phyloP scores from a whole-genome alignment of 805 yeast genomes.

The Sugiyamaella qingdaonensis region DNA sequence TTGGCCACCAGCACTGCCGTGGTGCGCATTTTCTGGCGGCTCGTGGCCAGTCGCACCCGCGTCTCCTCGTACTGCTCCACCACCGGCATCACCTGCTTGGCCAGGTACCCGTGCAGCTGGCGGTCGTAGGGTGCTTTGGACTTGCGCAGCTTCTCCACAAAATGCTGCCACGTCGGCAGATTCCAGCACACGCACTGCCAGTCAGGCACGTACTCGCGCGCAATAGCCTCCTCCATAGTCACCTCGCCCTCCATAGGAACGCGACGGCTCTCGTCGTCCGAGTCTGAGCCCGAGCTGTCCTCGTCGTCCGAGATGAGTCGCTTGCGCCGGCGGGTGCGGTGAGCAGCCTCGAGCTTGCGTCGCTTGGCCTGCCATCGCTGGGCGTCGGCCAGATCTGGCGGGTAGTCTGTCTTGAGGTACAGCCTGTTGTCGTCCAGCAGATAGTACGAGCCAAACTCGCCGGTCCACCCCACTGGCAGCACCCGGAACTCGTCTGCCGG shows the following conservation, averaged over 20 bases:
- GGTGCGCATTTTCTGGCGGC: constrained; percentile 25
- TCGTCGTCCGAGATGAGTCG: constrained; percentile 15
- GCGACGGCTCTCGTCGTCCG: constrained; percentile 5
- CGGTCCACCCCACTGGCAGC: constrained; percentile 30
- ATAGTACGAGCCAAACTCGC: constrained; percentile 27
- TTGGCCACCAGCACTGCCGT: constrained; percentile 28
- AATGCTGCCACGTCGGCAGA: constrained; percentile 27
- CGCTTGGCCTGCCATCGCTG: not conserved
- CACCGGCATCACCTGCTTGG: constrained; percentile 27
- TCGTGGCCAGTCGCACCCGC: constrained; percentile 24
- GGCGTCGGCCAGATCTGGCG: constrained; percentile 17
- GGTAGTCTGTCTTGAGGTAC: constrained; percentile 22
- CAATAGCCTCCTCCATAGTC: constrained; percentile 16
- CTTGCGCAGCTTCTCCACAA: constrained; percentile 20
- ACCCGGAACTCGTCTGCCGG: constrained; percentile 24
- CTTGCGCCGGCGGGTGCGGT: not conserved
- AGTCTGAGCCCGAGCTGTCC: constrained; percentile 17
- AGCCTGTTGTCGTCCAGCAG: constrained; percentile 36
- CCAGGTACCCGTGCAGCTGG: constrained; percentile 20
- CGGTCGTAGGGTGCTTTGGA: constrained; percentile 19
- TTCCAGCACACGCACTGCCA: constrained; percentile 34
- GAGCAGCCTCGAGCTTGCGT: not conserved
- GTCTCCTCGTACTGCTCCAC: constrained; percentile 27
- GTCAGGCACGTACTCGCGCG: constrained; percentile 22
- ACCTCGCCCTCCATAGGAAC: not conserved